Conservation (phyloP, 495 filamentous ascomycete genomes). For the Xylaria bambusicola region DNA sequence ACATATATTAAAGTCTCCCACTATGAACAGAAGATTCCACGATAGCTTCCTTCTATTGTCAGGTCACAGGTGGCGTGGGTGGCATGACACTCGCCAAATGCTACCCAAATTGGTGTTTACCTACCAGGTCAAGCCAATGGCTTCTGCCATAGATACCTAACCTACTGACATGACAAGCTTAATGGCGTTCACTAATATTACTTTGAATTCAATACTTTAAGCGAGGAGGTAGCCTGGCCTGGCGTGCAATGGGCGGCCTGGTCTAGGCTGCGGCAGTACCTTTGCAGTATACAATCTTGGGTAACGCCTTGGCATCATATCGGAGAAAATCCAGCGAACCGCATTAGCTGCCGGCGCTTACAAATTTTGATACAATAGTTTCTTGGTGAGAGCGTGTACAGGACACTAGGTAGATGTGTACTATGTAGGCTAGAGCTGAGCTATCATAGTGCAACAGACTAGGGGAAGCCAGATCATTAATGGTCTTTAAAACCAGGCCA, state of each 20-base stretch:
- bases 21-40: background rate
- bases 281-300: too few relatives aligned
- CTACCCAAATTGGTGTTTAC: too few relatives aligned
- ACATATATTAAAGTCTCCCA: background rate
- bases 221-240: background rate
- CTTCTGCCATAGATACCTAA: background rate
- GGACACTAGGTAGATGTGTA: too few relatives aligned
- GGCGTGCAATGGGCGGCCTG: too few relatives aligned
- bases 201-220: background rate
- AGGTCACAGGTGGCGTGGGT: slow-evolving; percentile 6
- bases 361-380: too few relatives aligned
- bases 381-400: too few relatives aligned
- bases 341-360: slow-evolving; percentile 1
- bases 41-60: background rate
- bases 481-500: too few relatives aligned
- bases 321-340: slow-evolving; percentile 2
- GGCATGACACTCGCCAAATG: background rate
- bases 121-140: too few relatives aligned
- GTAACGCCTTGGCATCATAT: background rate
- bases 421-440: background rate
- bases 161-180: too few relatives aligned
- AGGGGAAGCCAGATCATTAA: too few relatives aligned
- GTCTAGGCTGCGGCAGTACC: too few relatives aligned
- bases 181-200: too few relatives aligned
- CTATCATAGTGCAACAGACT: background rate